A percentile compares a stretch with the other conserved stretches of the same genome.
Evolutionary conservation across 352 stramenopile genomes (phyloP).

Genomic region (Pythium pyrilobum): DNA sequence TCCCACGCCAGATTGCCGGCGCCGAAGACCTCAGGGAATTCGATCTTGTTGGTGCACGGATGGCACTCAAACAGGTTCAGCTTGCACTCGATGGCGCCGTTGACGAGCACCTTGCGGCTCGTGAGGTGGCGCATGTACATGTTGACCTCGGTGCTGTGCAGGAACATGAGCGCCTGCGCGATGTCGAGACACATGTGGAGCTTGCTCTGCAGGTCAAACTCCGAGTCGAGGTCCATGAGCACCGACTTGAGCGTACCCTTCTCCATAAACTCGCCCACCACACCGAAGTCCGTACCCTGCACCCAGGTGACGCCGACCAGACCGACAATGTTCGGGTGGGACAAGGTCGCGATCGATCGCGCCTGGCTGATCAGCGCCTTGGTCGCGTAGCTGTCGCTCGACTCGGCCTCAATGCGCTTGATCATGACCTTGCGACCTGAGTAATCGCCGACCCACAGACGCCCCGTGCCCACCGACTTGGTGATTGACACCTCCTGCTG

Average conservation of each 20-base stretch:
- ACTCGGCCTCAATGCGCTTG: constrained; percentile 68
- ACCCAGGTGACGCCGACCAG: constrained; percentile 67
- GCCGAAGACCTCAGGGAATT: constrained; percentile 16
- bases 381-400: constrained; percentile 46
- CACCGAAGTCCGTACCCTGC: constrained; percentile 66
- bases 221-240: constrained; percentile 44
- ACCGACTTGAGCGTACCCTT: constrained; percentile 61
- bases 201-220: constrained; percentile 49
- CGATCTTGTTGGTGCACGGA: constrained; percentile 3
- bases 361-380: constrained; percentile 63
- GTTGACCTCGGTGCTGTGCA: constrained; percentile 35
- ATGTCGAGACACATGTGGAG: constrained; percentile 66
- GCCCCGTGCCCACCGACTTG: constrained; percentile 43
- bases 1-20: constrained; percentile 14
- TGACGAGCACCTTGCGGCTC: constrained; percentile 27
- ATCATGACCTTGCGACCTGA: constrained; percentile 48
- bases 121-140: constrained; percentile 18
- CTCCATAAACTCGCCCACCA: constrained; percentile 72
- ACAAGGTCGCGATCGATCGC: constrained; percentile 37
- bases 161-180: constrained; percentile 49
- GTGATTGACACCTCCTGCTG: constrained; percentile 48
- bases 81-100: constrained; percentile 21
- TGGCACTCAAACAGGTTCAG: constrained; percentile 23
- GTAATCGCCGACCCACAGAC: constrained; percentile 60
- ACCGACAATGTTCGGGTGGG: constrained; percentile 61